Conservation (phyloP, 805 yeast species). For the Suhomyces sp. region DNA sequence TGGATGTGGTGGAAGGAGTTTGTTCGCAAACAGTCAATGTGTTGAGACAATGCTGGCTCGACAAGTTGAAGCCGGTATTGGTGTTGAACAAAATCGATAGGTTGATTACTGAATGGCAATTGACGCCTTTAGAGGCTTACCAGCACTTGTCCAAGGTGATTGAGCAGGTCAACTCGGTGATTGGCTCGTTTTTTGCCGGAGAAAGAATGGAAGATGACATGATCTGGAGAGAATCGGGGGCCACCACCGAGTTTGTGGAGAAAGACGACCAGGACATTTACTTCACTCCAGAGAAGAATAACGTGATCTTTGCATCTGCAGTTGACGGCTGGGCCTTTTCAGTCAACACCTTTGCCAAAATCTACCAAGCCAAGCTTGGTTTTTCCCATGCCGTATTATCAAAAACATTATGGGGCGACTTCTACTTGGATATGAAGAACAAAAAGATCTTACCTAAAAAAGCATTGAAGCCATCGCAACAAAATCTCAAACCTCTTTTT, state of each 20-base stretch:
- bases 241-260: conserved; percentile 59
- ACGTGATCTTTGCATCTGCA: conserved; percentile 88
- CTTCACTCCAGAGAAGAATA: conserved; percentile 82
- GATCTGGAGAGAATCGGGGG: conserved; percentile 66
- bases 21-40: conserved; percentile 97
- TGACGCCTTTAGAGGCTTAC: conserved; percentile 84
- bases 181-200: conserved; percentile 90
- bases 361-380: conserved; percentile 81
- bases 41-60: conserved; percentile 92
- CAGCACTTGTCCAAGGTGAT: conserved; percentile 71
- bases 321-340: conserved; percentile 98
- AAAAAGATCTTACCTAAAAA: conserved; percentile 74
- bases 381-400: conserved; percentile 75
- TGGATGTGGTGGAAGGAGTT: conserved; percentile 97
- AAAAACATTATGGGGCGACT: conserved; percentile 96
- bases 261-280: conserved; percentile 78
- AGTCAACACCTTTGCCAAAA: conserved; percentile 80
- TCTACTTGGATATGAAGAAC: conserved; percentile 81
- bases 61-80: conserved; percentile 79
- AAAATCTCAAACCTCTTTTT: conserved; percentile 68
- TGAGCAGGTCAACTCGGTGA: conserved; percentile 92
- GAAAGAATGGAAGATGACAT: conserved; percentile 88
- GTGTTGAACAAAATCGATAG: conserved; percentile 92
- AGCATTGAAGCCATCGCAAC: conserved; percentile 54
- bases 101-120: conserved; percentile 72